Percentiles rank a stretch among this genome's conserved stretches.
These are phyloP conservation scores for Phytophthora lateralis DNA, from an alignment of 352 stramenopile genomes.

Conservation along the genomic window DNA sequence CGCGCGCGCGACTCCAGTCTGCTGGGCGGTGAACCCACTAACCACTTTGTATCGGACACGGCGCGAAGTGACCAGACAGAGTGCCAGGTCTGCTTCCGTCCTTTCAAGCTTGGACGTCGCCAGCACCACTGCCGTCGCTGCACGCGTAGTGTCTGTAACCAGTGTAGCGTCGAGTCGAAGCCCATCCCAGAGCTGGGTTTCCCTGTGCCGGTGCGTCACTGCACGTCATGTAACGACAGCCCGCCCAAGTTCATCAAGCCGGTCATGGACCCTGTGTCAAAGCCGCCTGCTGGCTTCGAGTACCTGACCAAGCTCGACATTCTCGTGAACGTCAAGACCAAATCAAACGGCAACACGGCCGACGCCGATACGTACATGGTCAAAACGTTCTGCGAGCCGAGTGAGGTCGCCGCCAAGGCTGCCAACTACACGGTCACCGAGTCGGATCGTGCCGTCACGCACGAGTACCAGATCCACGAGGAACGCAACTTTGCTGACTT, in stretches of 20 bases:
- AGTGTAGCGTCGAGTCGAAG: constrained; percentile 84
- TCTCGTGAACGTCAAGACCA: constrained; percentile 58
- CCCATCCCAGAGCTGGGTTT: constrained; percentile 85
- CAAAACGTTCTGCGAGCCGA: constrained; percentile 84
- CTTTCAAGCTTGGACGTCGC: constrained; percentile 83
- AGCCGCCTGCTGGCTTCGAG: constrained; percentile 82
- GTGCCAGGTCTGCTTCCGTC: constrained; percentile 88
- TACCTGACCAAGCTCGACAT: constrained; percentile 88
- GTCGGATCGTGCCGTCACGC: constrained; percentile 66
- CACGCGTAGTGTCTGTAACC: constrained; percentile 85
- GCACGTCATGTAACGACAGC: constrained; percentile 77
- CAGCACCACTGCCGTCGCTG: constrained; percentile 87
- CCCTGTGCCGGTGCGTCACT: constrained; percentile 78
- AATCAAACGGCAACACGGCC: constrained; percentile 41
- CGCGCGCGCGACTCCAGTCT: constrained; percentile 63
- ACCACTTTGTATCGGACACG: constrained; percentile 71
- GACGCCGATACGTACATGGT: constrained; percentile 73
- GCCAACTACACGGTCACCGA: constrained; percentile 62
- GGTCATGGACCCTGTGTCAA: constrained; percentile 76
- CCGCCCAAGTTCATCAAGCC: constrained; percentile 82
- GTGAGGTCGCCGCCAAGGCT: constrained; percentile 56
- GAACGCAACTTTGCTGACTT: constrained; percentile 80
- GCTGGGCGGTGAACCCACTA: constrained; percentile 33
- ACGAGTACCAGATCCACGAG: constrained; percentile 81
- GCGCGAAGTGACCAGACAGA: constrained; percentile 86